phyloP scores from a whole-genome alignment of 768 basidiomycete species.

The Tephrocybe sp. region DNA sequence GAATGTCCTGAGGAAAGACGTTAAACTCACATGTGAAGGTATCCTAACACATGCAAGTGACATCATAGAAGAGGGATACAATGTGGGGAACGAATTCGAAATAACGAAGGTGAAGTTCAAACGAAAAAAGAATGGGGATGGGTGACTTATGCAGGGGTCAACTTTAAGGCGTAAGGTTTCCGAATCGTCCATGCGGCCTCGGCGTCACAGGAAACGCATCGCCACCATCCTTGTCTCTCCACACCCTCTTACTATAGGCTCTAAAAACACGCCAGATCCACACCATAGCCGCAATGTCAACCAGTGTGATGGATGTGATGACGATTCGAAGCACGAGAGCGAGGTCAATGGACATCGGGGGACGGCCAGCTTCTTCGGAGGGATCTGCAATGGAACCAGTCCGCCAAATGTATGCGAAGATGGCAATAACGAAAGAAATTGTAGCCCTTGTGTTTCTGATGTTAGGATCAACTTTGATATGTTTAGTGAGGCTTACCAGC shows the following conservation, averaged over 20 bases:
- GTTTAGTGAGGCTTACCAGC: constrained; percentile 5
- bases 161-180: constrained; percentile 3
- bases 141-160: neutral
- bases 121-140: neutral
- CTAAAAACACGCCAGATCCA: constrained; percentile 12
- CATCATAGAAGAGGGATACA: too few relatives aligned
- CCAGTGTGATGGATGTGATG: constrained; percentile 12
- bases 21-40: too few relatives aligned
- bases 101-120: too few relatives aligned
- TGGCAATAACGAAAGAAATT: constrained; percentile 11
- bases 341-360: constrained; percentile 12
- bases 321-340: constrained; percentile 9
- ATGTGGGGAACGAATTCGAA: too few relatives aligned
- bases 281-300: constrained; percentile 13
- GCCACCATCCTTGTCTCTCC: constrained; percentile 11
- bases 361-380: constrained; percentile 5
- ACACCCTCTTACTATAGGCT: constrained; percentile 9
- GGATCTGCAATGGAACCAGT: constrained; percentile 11
- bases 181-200: neutral
- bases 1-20: too few relatives aligned
- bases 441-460: constrained; percentile 5
- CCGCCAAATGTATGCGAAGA: constrained; percentile 15
- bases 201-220: constrained; percentile 7
- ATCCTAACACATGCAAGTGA: too few relatives aligned
- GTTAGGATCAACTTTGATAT: neutral